Base-by-base conservation (phyloP, 2,329 filamentous ascomycete species). In the Nigrospora oryzae region DNA sequence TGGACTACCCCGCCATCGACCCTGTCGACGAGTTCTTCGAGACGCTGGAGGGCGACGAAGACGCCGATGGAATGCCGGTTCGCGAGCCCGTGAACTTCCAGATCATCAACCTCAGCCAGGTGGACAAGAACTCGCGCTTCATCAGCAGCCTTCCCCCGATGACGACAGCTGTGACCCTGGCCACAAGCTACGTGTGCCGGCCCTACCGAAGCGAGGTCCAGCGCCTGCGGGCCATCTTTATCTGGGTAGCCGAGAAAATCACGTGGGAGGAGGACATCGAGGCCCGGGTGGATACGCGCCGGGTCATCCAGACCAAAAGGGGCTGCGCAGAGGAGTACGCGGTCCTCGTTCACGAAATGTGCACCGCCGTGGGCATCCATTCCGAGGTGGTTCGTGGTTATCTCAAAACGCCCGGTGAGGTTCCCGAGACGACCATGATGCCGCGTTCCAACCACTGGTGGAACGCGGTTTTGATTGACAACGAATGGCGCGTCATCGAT, bases 391-490 rank as follows among this genome's bases (percentile, higher is more conserved):
- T 98, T 13, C 81, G 83, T 48, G 93, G 93, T 1, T 97, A 93
- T 59, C 78, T 98, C 45, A 98, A 98, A 63, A 75, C 79, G 1
- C 93, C 93, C 0, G 91, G 91, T 1, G 93, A 97, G 56, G 69
- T 83, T 8, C 72, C 85, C 1, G 90, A 97, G 55, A 71, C 89
- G 37, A 86, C 86, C 49, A 84, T 84, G 46, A 80, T 91, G 62
- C 87, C 88, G n/a, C 81, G 84, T 30, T 77, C 91, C 0, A 98
- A 98, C 58, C 93, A 98, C 66, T 97, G 86, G 82, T 98, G 93
- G 93, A 98, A 98, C 55, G 83, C 89, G 1, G 88, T 97, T 15
- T 69, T 96, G 33, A 83, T 96, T 10, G 93, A 98, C 62, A 84
- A 86, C 17, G 89, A 96, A 65, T 98, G 93, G 93, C 85, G 93